phyloP scores from a whole-genome alignment of 1,284 basidiomycete species.

The Paramarasmius palmivorus region DNA sequence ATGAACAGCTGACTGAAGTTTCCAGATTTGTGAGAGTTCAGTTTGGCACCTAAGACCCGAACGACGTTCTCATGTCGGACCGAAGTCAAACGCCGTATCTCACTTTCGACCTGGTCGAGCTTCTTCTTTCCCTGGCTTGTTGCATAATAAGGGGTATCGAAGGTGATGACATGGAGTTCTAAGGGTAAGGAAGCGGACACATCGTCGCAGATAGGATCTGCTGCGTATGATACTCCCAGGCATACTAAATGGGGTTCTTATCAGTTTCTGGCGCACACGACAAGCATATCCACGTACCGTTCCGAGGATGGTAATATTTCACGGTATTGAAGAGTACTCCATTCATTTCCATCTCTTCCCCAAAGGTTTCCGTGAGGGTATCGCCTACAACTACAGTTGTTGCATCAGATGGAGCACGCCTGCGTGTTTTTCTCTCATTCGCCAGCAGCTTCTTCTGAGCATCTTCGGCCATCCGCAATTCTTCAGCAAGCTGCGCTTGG shows the following conservation, averaged over 20 bases:
- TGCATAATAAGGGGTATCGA: slow-evolving; percentile 66
- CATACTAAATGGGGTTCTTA: slow-evolving; percentile 39
- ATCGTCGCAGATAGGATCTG: slow-evolving; percentile 71
- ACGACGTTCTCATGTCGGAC: slow-evolving; percentile 65
- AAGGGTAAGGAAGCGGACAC: slow-evolving; percentile 54
- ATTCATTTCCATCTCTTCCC: slow-evolving; percentile 52
- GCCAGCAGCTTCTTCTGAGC: slow-evolving; percentile 53
- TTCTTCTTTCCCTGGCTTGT: slow-evolving; percentile 70
- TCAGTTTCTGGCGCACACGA: not conserved
- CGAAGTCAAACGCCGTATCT: slow-evolving; percentile 58
- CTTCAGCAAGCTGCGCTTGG: slow-evolving; percentile 47
- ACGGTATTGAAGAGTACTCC: slow-evolving; percentile 63
- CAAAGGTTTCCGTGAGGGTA: slow-evolving; percentile 62
- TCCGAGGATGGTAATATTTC: slow-evolving; percentile 66
- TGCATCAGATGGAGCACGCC: slow-evolving; percentile 65
- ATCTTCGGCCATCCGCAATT: slow-evolving; percentile 63
- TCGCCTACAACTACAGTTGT: slow-evolving; percentile 60
- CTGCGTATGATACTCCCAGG: slow-evolving; percentile 65
- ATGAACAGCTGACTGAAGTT: slow-evolving; percentile 57
- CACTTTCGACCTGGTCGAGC: slow-evolving; percentile 62
- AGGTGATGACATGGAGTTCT: slow-evolving; percentile 65
- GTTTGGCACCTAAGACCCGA: slow-evolving; percentile 63
- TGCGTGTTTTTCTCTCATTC: slow-evolving; percentile 34
- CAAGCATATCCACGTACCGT: slow-evolving; percentile 42
- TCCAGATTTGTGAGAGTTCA: slow-evolving; percentile 48